phyloP scores from a whole-genome alignment of 2,329 filamentous ascomycete species.

The Curvularia lunata region DNA sequence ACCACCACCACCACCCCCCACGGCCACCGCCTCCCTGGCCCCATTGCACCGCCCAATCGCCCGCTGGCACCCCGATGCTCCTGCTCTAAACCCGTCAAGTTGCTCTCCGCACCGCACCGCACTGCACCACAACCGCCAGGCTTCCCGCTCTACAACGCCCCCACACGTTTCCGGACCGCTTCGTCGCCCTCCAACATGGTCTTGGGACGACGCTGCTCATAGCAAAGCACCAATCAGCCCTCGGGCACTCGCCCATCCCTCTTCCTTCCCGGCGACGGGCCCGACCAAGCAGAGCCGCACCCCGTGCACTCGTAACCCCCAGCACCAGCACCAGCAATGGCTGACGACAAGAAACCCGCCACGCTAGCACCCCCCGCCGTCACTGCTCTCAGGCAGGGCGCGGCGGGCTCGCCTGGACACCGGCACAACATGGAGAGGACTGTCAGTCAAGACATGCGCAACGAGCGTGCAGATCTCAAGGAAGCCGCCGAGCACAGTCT shows the following conservation, averaged over 20 bases:
- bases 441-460: constrained; percentile 86
- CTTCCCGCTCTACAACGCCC: constrained; percentile 7
- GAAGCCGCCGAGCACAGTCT: constrained; percentile 95
- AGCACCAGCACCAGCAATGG: constrained; percentile 23
- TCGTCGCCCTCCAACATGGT: constrained; percentile 40
- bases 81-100: constrained; percentile 23
- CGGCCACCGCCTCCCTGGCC: constrained; percentile 7
- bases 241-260: constrained; percentile 31
- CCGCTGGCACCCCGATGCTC: constrained; percentile 36
- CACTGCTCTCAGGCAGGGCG: constrained; percentile 52
- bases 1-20: neutral
- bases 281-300: constrained; percentile 16
- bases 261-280: constrained; percentile 20
- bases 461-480: constrained; percentile 90
- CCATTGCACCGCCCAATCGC: constrained; percentile 38
- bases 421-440: constrained; percentile 63
- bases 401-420: constrained; percentile 32
- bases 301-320: constrained; percentile 19
- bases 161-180: constrained; percentile 12
- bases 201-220: constrained; percentile 36
- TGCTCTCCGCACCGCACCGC: constrained; percentile 12
- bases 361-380: constrained; percentile 54
- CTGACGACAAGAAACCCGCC: constrained; percentile 36
- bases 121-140: constrained; percentile 15
- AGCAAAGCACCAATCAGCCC: constrained; percentile 40